Conservation (phyloP, 2,329 filamentous ascomycete genomes). For the Cercospora nicotianae region DNA sequence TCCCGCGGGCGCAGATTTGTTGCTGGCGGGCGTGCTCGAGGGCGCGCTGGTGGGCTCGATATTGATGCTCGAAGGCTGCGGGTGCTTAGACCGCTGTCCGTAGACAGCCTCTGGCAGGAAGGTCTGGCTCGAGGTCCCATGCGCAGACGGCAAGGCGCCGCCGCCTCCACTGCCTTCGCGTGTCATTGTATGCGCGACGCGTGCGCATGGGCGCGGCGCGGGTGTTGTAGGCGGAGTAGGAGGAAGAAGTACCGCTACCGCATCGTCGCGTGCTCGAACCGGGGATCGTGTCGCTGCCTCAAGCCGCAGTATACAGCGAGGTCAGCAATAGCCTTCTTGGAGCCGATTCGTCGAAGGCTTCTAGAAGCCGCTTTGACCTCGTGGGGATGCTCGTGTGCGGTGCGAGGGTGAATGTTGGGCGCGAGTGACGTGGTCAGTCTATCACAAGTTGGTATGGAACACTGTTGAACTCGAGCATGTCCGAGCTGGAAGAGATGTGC, state of each 20-base stretch:
- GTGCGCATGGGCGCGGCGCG: constrained; percentile 13
- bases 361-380: constrained; percentile 7
- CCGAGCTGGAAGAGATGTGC: background rate
- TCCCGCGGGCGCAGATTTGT: constrained; percentile 20
- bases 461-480: background rate
- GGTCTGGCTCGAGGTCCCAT: background rate
- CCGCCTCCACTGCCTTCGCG: constrained; percentile 12
- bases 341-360: background rate
- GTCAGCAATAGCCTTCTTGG: constrained; percentile 6
- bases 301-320: background rate
- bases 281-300: background rate
- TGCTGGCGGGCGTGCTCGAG: constrained; percentile 22
- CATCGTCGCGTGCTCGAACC: background rate
- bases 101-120: constrained; percentile 21
- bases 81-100: constrained; percentile 31
- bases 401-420: background rate
- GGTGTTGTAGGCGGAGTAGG: background rate
- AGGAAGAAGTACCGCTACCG: background rate
- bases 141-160: constrained; percentile 5
- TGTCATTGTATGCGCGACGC: constrained; percentile 12
- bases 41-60: constrained; percentile 22
- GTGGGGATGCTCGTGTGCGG: background rate
- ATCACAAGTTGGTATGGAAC: background rate
- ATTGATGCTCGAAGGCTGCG: constrained; percentile 31
- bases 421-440: background rate